A percentile compares a stretch with the other conserved stretches of the same genome.
Evolutionary conservation across 805 yeast genomes (phyloP).

Genomic region (Naumovozyma dairenensis): DNA sequence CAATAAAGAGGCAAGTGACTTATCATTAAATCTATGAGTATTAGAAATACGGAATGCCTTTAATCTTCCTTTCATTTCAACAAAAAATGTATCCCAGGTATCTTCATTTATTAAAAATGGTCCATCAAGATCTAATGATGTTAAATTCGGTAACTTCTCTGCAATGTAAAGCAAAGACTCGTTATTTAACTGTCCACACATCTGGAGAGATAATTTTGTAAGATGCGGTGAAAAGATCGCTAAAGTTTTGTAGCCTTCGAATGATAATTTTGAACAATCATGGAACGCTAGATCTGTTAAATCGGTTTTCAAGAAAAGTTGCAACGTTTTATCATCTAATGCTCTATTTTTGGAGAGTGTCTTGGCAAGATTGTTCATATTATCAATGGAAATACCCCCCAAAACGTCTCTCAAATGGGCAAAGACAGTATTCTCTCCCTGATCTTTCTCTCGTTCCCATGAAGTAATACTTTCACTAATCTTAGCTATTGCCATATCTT

Average conservation of each 20-base stretch:
- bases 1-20: conserved; percentile 51
- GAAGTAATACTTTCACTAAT: conserved; percentile 37
- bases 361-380: conserved; percentile 59
- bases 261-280: conserved; percentile 81
- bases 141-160: conserved; percentile 46
- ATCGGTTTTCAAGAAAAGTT: conserved; percentile 59
- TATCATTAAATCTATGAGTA: conserved; percentile 74
- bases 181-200: conserved; percentile 90
- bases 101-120: conserved; percentile 73
- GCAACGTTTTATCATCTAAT: conserved; percentile 58
- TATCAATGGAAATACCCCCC: conserved; percentile 76
- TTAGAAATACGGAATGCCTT: conserved; percentile 55
- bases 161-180: conserved; percentile 58
- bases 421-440: conserved; percentile 6
- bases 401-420: conserved; percentile 45
- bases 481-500: conserved; percentile 68
- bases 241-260: conserved; percentile 54
- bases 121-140: conserved; percentile 65
- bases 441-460: conserved; percentile 13
- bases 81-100: conserved; percentile 72
- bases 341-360: conserved; percentile 79
- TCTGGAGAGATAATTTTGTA: conserved; percentile 54
- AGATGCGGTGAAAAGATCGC: conserved; percentile 74
- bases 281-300: conserved; percentile 58
- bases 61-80: conserved; percentile 43